These are phyloP conservation scores for Camillea tinctor DNA, from an alignment of 2,329 filamentous ascomycete species.

Conservation along the genomic window DNA sequence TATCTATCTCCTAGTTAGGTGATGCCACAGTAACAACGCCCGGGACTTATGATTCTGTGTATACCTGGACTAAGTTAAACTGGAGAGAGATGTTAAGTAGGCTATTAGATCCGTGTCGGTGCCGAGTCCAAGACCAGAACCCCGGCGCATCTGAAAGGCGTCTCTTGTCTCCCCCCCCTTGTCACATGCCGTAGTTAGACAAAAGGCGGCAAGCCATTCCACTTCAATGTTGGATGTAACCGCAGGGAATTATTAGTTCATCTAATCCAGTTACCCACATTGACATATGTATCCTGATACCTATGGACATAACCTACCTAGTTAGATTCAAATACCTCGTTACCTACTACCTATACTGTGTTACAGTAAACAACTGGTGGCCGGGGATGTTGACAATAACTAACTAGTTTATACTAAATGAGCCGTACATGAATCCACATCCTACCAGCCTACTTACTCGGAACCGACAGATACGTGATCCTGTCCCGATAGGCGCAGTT, in stretches of 20 bases:
- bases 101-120: neutral
- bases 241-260: neutral
- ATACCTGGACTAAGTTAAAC: neutral
- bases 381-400: neutral
- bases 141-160: neutral
- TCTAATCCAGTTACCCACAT: neutral
- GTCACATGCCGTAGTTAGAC: neutral
- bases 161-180: neutral
- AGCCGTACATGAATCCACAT: neutral
- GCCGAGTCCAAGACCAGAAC: neutral
- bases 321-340: no score
- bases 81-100: no score
- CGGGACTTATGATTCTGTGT: neutral
- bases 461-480: neutral
- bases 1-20: neutral
- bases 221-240: neutral
- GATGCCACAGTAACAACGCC: neutral
- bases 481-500: neutral
- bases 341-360: no score
- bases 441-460: neutral
- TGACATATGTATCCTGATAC: no score
- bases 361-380: neutral
- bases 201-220: neutral
- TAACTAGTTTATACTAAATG: neutral
- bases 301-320: no score